Percentiles rank a stretch among this genome's conserved stretches.
These are phyloP conservation scores for Hibiscus syriacus DNA, from an alignment of 345 rosid genomes.

Conservation along the genomic window DNA sequence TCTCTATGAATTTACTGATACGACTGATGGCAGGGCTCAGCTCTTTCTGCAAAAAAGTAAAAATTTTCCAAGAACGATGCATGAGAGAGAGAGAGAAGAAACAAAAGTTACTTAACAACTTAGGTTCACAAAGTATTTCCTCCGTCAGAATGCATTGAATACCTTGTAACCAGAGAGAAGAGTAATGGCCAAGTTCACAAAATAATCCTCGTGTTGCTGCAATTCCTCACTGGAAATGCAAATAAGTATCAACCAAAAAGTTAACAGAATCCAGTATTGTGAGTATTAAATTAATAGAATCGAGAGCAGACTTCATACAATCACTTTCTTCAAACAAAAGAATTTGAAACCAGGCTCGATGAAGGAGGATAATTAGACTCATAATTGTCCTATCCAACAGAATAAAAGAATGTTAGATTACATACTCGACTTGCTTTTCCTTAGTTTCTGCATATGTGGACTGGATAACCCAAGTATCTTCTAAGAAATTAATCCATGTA, in stretches of 20 bases:
- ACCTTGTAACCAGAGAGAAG: constrained; percentile 50
- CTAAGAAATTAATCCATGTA: constrained; percentile 89
- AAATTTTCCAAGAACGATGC: neutral
- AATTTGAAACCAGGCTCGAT: neutral
- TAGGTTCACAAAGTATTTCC: neutral
- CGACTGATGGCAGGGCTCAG: constrained; percentile 64
- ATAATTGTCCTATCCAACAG: neutral
- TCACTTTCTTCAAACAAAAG: neutral
- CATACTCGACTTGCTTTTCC: constrained; percentile 31
- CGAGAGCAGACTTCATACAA: neutral
- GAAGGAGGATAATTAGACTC: neutral
- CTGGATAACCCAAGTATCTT: constrained; percentile 85
- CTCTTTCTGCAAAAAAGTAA: constrained; percentile 49
- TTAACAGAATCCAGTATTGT: neutral
- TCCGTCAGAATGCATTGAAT: neutral
- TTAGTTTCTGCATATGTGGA: constrained; percentile 50
- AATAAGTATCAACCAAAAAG: constrained; percentile 3
- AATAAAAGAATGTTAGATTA: constrained; percentile 9
- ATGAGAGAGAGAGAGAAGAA: neutral
- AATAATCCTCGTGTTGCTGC: constrained; percentile 76
- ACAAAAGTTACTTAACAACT: neutral
- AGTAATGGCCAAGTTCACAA: constrained; percentile 58
- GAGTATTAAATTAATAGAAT: neutral
- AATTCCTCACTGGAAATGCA: constrained; percentile 56
- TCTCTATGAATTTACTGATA: constrained; percentile 73